Evolutionary conservation across 1,284 basidiomycete genomes (phyloP).

Genomic region (Moesziomyces sp.): DNA sequence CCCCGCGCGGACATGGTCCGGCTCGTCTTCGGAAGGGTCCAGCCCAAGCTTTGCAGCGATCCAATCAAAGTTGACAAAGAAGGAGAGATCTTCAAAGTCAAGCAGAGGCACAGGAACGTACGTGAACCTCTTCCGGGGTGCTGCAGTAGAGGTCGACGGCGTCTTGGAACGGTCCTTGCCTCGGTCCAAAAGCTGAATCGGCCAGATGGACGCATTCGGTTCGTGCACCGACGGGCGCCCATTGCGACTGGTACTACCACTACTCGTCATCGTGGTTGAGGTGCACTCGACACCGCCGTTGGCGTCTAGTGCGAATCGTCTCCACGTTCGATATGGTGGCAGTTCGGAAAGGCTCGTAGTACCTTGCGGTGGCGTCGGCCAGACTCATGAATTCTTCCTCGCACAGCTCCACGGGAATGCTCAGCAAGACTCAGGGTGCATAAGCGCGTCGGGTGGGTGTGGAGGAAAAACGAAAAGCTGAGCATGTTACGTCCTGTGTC

Average conservation of each 20-base stretch:
- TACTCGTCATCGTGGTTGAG: background rate
- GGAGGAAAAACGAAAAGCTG: no score
- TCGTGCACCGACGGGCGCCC: background rate
- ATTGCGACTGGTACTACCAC: background rate
- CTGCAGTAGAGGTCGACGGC: background rate
- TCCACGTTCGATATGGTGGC: no score
- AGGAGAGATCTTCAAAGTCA: conserved; percentile 47
- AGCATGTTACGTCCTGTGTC: no score
- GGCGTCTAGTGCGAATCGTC: background rate
- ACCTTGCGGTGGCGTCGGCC: no score
- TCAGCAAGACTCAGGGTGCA: no score
- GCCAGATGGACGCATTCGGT: conserved; percentile 33
- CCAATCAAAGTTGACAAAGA: conserved; percentile 25
- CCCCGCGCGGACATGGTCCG: background rate
- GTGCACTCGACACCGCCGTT: background rate
- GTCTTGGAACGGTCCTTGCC: background rate
- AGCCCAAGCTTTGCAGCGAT: conserved; percentile 3
- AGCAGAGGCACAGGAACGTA: conserved; percentile 20
- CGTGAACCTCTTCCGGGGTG: background rate
- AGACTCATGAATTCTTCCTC: no score
- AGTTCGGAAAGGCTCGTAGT: no score
- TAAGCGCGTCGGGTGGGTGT: no score
- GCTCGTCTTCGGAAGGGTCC: background rate
- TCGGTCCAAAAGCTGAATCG: conserved; percentile 26
- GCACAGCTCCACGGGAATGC: no score